Conservation (phyloP, 805 yeast genomes). For the Saccharomycopsis sp. region DNA sequence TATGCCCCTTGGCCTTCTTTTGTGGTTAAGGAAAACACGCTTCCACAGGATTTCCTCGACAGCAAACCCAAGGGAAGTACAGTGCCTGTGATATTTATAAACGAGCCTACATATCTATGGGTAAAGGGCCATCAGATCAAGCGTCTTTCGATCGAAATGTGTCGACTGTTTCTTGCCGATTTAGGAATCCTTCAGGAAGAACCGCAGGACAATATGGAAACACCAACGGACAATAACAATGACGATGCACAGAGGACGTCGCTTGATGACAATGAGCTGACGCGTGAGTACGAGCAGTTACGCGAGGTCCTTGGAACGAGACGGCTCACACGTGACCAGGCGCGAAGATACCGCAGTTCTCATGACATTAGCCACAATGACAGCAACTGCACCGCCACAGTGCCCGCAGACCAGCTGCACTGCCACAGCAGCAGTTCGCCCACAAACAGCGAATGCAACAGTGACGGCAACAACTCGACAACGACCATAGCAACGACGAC, state of each 20-base stretch:
- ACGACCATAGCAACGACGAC: background rate
- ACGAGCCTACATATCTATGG: conserved; percentile 7
- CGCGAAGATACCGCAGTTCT: background rate
- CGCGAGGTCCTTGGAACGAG: background rate
- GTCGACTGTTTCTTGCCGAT: background rate
- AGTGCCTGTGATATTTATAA: conserved; percentile 4
- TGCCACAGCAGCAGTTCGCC: background rate
- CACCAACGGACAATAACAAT: background rate
- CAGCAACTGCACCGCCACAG: background rate
- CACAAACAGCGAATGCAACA: background rate
- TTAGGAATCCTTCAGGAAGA: background rate
- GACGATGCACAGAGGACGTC: background rate
- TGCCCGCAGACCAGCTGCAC: background rate
- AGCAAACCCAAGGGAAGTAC: background rate
- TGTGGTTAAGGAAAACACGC: background rate
- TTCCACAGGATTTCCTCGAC: conserved; percentile 4
- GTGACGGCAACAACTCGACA: background rate
- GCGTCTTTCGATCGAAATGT: background rate
- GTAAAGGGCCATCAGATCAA: background rate
- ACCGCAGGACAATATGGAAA: background rate
- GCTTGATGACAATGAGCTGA: no score
- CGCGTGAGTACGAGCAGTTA: background rate
- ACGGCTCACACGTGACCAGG: background rate
- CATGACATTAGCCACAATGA: background rate
- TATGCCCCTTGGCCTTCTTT: conserved; percentile 6